phyloP scores from a whole-genome alignment of 805 yeast species.

The Candida michaelii region DNA sequence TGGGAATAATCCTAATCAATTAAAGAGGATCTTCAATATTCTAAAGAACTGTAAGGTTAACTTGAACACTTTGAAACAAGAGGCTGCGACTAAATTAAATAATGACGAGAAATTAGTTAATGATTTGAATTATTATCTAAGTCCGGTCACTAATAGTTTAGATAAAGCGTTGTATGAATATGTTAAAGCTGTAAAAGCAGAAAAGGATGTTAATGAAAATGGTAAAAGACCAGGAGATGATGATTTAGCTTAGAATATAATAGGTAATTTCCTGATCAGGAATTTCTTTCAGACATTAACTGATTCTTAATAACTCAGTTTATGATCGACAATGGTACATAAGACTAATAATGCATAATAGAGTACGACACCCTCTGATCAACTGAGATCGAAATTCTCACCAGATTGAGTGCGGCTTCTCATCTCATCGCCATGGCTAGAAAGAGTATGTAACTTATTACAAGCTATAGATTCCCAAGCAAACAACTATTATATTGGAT shows the following conservation, averaged over 20 bases:
- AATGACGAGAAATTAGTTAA: conserved; percentile 26
- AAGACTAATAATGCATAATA: no score
- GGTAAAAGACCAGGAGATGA: conserved; percentile 29
- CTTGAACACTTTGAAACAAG: conserved; percentile 27
- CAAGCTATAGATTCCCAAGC: no score
- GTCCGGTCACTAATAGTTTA: conserved; percentile 31
- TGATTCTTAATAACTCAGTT: no score
- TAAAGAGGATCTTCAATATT: conserved; percentile 37
- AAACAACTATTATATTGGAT: no score
- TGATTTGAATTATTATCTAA: conserved; percentile 34
- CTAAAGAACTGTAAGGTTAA: conserved; percentile 35
- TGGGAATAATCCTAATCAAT: conserved; percentile 37
- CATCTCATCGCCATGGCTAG: conserved; percentile 33
- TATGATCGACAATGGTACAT: no score
- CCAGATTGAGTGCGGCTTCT: conserved; percentile 5
- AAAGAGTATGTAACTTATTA: conserved; percentile 30
- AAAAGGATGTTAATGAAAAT: conserved; percentile 27
- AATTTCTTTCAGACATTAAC: no score
- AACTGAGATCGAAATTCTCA: no score
- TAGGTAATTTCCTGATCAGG: background rate
- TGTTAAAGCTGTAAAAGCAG: conserved; percentile 25
- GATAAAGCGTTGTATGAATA: conserved; percentile 37
- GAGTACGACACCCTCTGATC: no score
- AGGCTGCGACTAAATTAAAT: conserved; percentile 18
- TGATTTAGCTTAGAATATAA: background rate